phyloP scores from a whole-genome alignment of 768 basidiomycete species.

The Lactarius akahatsu region DNA sequence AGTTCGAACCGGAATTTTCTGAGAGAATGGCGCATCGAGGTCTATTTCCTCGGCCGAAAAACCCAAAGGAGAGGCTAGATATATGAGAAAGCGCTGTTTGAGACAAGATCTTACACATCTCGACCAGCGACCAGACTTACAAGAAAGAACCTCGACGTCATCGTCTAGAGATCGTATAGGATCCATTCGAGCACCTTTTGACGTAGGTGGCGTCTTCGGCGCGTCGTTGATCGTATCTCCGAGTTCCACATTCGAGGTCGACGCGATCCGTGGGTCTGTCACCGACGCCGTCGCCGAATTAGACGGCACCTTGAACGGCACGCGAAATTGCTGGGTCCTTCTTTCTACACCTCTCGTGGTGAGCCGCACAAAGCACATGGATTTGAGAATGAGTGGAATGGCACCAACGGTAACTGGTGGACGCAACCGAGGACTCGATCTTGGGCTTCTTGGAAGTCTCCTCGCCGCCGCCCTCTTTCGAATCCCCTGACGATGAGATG shows the following conservation, averaged over 20 bases:
- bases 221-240: background rate
- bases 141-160: conserved; percentile 32
- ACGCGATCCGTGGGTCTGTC: background rate
- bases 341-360: background rate
- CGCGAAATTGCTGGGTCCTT: conserved; percentile 31
- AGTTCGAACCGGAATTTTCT: conserved; percentile 43
- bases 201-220: background rate
- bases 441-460: conserved; percentile 19
- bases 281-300: conserved; percentile 13
- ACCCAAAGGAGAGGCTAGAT: conserved; percentile 27
- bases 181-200: background rate
- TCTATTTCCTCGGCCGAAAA: conserved; percentile 37
- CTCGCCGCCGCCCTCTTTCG: conserved; percentile 1
- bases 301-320: conserved; percentile 37
- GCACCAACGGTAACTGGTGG: conserved; percentile 1
- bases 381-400: background rate
- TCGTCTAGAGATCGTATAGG: conserved; percentile 21
- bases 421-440: conserved; percentile 6
- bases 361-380: background rate
- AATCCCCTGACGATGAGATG: conserved; percentile 5
- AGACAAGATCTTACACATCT: conserved; percentile 26
- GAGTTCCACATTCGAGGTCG: background rate
- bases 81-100: background rate
- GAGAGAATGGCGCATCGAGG: conserved; percentile 43
- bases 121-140: conserved; percentile 34